Base-by-base conservation (phyloP, 148 eudicot genomes). In the Simmondsia chinensis region DNA sequence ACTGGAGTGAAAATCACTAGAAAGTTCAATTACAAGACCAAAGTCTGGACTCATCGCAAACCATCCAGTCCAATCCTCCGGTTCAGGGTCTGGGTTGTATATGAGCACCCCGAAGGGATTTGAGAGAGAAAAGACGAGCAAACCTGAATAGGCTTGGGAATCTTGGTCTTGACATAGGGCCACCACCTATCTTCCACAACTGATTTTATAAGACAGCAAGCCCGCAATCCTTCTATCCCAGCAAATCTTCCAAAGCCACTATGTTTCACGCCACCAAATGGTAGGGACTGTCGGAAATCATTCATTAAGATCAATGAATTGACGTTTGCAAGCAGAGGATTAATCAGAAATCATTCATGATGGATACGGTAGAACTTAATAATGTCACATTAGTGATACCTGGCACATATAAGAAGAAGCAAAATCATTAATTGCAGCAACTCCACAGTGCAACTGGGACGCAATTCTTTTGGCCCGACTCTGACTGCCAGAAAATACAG, bases 171-270 rank as follows among this genome's bases (percentile, higher is more conserved):
- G 66, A 91, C 39, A 39, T 68, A 71, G 0, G 95, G 99, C 99
- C 99, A 85, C 83, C 85, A 91, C 56, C 95, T 76, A 56, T 85
- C 99, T 74, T 85, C 94, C 29, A 79, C 99, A 14, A 85, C 89
- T 23, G 95, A 75, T 58, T 91, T 91, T 31, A 85, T 81, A 6
- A 85, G 86, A 67, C 99, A 85, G 77, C 99, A 91, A 12, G 94
- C 95, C 52, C 97, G 69, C 51, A 89, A 33, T 47, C 97, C 97
- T 72, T 89, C 97, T 21, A 89, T 39, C 20, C 97, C 97, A 42
- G 93, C 97, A 79, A 89, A 81, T 62, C 95, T 82, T 57, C 99
- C 99, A 49, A 87, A 91, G 5, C 99, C 99, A 44, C 99, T 91
- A 19, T 91, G 88, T 70, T 85, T 91, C 22, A 85, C 89, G 42